A percentile compares a stretch with the other conserved stretches of the same genome.
Evolutionary conservation across 106 monocot species (phyloP).

Genomic region (Alisma plantagoaquatica): DNA sequence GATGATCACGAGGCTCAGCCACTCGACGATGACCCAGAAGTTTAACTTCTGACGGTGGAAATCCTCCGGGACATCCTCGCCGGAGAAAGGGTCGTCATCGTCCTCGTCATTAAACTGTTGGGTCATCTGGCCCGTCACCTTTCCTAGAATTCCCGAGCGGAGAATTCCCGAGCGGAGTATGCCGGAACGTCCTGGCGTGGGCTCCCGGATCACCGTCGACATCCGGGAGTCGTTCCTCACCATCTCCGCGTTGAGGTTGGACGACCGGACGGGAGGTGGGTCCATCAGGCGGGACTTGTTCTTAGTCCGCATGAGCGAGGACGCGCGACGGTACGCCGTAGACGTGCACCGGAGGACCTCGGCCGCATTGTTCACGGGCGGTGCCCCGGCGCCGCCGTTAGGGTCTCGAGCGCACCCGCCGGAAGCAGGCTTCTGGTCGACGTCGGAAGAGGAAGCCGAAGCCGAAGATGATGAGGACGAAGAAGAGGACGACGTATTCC

Average conservation of each 20-base stretch:
- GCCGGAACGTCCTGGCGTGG: too few relatives aligned
- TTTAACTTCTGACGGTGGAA: slow-evolving; percentile 15
- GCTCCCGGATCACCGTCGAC: too few relatives aligned
- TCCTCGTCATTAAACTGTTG: slow-evolving; percentile 62
- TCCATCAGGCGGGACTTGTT: slow-evolving; percentile 24
- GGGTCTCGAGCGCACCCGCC: neutral
- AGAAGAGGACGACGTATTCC: neutral
- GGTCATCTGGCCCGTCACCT: neutral
- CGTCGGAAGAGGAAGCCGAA: neutral
- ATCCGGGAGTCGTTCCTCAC: too few relatives aligned
- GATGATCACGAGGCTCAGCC: slow-evolving; percentile 44
- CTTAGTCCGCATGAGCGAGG: neutral
- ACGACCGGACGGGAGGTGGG: slow-evolving; percentile 5
- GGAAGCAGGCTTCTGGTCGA: neutral
- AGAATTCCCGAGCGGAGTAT: slow-evolving; percentile 9
- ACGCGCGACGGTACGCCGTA: neutral
- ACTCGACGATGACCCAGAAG: slow-evolving; percentile 25
- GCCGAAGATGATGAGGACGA: neutral
- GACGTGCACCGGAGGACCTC: slow-evolving; percentile 13
- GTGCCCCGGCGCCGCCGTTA: neutral
- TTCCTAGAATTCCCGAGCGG: neutral
- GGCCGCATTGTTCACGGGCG: neutral
- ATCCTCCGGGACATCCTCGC: slow-evolving; percentile 50
- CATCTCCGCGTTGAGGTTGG: neutral
- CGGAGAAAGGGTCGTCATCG: slow-evolving; percentile 63